Evolutionary conservation across 768 basidiomycete species (phyloP), one percentile per base, ranked within the genome.

Genomic region (Trametes maxima): DNA sequence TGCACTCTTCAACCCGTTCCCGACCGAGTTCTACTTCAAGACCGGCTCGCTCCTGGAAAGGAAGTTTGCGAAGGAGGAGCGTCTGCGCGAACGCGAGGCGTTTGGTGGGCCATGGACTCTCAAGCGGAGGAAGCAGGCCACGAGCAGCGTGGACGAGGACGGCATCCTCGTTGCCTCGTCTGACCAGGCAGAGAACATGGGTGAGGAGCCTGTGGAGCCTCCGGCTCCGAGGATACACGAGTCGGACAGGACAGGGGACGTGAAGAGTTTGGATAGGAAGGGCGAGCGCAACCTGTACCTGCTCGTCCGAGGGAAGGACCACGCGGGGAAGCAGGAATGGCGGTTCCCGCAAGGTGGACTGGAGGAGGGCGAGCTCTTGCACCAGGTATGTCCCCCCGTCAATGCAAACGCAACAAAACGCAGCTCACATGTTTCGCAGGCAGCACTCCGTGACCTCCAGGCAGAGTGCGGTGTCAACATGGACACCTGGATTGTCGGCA

Each of bases 401-500:
- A 5, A 14, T 1, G n/a, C 25, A 28, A 33, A 8, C 3, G 28
- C 28, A 33, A 33, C 28, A 8, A 3, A 33, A 33, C 28, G 28
- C 28, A 33, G 21, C 16, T 65, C 49, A 57, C 63, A 58, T 12
- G 17, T 21, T 39, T 16, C 60, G 28, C 17, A 94, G 89, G 88
- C 93, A 40, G 93, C 94, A 4, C 80, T 85, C 54, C 80, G 88
- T 50, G 84, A 88, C 61, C 79, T 98, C 21, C 75, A 78, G 49
- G 81, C 84, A 2, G 83, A 89, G 70, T 92, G 90, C 64, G 95
- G 95, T 11, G 77, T 81, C 44, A 77, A 86, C 53, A 93, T 98
- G 89, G 95, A 98, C 69, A 87, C 87, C 13, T 98, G 96, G 95
- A 79, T 95, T 63, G 93, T 96, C n/a, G 85, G 92, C 53, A 85